Conservation (phyloP, 2,329 filamentous ascomycete genomes). For the Aspergillus novofumigatus region DNA sequence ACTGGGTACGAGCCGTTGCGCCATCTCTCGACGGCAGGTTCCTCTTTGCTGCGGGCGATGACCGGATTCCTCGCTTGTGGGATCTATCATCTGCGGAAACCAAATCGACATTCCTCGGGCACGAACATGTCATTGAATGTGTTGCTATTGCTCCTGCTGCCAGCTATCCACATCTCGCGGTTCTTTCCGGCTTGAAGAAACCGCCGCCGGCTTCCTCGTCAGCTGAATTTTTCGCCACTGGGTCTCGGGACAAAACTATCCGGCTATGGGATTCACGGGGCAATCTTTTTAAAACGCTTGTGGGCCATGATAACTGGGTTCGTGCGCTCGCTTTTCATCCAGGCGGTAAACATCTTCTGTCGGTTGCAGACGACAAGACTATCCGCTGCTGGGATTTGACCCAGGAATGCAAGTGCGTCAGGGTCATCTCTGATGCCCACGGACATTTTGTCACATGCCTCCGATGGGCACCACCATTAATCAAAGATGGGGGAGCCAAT, state of each 20-base stretch:
- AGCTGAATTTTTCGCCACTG: conserved; percentile 83
- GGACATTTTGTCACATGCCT: conserved; percentile 80
- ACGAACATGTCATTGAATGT: conserved; percentile 80
- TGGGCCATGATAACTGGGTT: conserved; percentile 92
- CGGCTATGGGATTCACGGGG: conserved; percentile 80
- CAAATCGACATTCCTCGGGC: conserved; percentile 73
- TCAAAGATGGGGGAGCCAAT: conserved; percentile 50
- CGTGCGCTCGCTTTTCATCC: conserved; percentile 81
- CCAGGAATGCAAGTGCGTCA: conserved; percentile 85
- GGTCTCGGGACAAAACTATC: conserved; percentile 83
- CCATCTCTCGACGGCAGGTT: conserved; percentile 80
- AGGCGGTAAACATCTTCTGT: conserved; percentile 81
- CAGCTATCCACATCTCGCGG: conserved; percentile 67
- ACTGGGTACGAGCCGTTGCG: conserved; percentile 86
- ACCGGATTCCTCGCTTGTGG: conserved; percentile 79
- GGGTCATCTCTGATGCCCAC: conserved; percentile 70
- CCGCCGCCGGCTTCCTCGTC: conserved; percentile 65
- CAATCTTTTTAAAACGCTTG: conserved; percentile 73
- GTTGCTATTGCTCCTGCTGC: conserved; percentile 76
- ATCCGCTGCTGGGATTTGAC: conserved; percentile 86
- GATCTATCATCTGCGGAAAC: conserved; percentile 71
- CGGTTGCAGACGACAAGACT: conserved; percentile 81
- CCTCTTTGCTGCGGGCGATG: conserved; percentile 77
- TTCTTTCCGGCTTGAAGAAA: conserved; percentile 76
- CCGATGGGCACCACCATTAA: conserved; percentile 74